Evolutionary conservation across 352 stramenopile species (phyloP).

Genomic region (Pythium coloratum): DNA sequence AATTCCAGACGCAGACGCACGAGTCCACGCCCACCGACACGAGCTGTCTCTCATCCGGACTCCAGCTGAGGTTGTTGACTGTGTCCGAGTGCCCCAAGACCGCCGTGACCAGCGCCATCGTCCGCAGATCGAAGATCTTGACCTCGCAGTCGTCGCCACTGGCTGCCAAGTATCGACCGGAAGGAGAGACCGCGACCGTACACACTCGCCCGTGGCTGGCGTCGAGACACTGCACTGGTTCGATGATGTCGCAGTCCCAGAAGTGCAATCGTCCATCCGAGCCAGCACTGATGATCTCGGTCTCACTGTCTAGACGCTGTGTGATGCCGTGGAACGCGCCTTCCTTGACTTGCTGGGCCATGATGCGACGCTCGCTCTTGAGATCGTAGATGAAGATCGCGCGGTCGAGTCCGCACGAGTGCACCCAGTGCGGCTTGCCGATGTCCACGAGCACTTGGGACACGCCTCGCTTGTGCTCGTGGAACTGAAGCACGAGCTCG

Average conservation of each 20-base stretch:
- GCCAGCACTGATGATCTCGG: constrained; percentile 88
- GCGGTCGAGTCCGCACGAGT: constrained; percentile 86
- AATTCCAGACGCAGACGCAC: constrained; percentile 92
- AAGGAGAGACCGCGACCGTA: constrained; percentile 57
- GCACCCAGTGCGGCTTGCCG: constrained; percentile 74
- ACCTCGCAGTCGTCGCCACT: constrained; percentile 82
- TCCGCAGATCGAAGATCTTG: constrained; percentile 71
- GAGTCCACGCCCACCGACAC: constrained; percentile 88
- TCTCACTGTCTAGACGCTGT: constrained; percentile 88
- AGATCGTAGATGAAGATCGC: constrained; percentile 92
- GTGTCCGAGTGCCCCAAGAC: constrained; percentile 68
- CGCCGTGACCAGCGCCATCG: constrained; percentile 47
- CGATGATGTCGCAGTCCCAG: constrained; percentile 90
- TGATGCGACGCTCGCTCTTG: constrained; percentile 76
- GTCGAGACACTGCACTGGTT: constrained; percentile 69
- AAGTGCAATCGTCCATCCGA: constrained; percentile 80
- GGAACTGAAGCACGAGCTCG: constrained; percentile 90
- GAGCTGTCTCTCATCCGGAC: constrained; percentile 89
- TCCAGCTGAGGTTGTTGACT: constrained; percentile 83
- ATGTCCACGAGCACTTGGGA: constrained; percentile 81
- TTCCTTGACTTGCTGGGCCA: constrained; percentile 79
- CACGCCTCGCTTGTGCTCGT: constrained; percentile 87
- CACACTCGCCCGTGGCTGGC: constrained; percentile 41
- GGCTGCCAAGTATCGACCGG: constrained; percentile 74
- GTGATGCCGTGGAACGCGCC: constrained; percentile 79